Conservation (phyloP, 176 grass and related monocot genomes). For the Triticum turgidum region DNA sequence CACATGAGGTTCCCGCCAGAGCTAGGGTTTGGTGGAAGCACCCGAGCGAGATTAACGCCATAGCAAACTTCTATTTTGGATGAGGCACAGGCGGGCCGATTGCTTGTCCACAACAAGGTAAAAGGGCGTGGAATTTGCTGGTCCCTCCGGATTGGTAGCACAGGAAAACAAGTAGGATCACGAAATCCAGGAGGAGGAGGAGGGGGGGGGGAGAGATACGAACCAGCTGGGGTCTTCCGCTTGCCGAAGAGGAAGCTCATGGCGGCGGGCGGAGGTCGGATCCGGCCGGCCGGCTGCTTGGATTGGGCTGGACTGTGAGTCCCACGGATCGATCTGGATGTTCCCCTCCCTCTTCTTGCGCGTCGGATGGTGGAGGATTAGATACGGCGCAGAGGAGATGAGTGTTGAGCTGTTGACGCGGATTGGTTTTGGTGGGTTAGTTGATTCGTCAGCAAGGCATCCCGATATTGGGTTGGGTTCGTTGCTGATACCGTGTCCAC, state of each 20-base stretch:
- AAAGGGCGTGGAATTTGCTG: not conserved
- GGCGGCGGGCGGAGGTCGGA: not conserved
- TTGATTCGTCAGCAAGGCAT: constrained; percentile 15
- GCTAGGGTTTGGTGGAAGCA: not conserved
- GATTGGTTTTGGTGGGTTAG: not conserved
- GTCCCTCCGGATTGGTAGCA: not conserved
- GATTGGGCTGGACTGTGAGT: not conserved
- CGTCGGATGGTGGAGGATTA: not conserved
- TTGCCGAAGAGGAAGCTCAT: constrained; percentile 97
- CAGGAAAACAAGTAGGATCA: not conserved
- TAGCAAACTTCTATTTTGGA: not conserved
- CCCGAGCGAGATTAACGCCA: not conserved
- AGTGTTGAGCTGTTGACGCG: not conserved
- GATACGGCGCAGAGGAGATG: not conserved
- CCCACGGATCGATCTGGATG: not conserved
- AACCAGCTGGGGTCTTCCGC: constrained; percentile 79
- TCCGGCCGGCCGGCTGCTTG: not conserved
- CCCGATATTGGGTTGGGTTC: not conserved
- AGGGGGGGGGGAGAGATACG: not conserved
- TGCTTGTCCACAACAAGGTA: not conserved
- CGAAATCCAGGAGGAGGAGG: not conserved
- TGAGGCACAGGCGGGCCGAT: not conserved
- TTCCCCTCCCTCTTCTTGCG: not conserved
- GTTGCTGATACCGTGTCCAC: not conserved
- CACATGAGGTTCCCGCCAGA: not conserved